Evolutionary conservation across 2,329 filamentous ascomycete species (phyloP), one percentile per base, ranked within the genome.

Genomic region (Sporothrix inflata): DNA sequence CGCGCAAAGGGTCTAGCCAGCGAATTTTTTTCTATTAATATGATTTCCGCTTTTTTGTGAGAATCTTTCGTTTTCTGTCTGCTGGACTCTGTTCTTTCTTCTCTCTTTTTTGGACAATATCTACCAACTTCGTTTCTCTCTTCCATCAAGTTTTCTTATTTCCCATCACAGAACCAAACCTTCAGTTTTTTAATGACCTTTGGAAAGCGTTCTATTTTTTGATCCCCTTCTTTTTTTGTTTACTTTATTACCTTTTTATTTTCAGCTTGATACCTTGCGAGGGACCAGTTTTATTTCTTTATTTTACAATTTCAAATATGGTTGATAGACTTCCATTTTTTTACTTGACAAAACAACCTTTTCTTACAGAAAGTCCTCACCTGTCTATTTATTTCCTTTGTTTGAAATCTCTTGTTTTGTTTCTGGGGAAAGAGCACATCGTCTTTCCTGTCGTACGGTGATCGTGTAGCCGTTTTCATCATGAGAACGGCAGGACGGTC

Each of bases 31-130:
- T 67, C 45, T 67, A 67, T 80, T 79, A 78, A 79, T 77, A 78
- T 79, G 79, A 80, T 79, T 78, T 81, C 75, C 73, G 27, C 27
- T 53, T 72, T 60, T 61, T 53, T 38, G 63, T 67, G 65, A 67
- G 27, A 49, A 67, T 67, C 63, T 65, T 47, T 67, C 40, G n/a
- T 66, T 55, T 24, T 55, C 24, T 57, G 60, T 53, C 42, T 49
- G 60, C n/a, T 7, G 42, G 30, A 69, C 45, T 27, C 42, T 67
- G 42, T 21, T 42, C 42, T 57, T 66, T 45, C 45, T 57, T 27
- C 24, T 47, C 12, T 53, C 40, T 24, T 47, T 53, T 53, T 57
- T 72, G 27, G 40, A 68, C 40, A 65, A 60, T 66, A 67, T 49
- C 24, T 72, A 55, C 14, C 51, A 71, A 40, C 49, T 51, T 70